Conservation (phyloP, 352 stramenopile species). For the Phytopythium vexans region DNA sequence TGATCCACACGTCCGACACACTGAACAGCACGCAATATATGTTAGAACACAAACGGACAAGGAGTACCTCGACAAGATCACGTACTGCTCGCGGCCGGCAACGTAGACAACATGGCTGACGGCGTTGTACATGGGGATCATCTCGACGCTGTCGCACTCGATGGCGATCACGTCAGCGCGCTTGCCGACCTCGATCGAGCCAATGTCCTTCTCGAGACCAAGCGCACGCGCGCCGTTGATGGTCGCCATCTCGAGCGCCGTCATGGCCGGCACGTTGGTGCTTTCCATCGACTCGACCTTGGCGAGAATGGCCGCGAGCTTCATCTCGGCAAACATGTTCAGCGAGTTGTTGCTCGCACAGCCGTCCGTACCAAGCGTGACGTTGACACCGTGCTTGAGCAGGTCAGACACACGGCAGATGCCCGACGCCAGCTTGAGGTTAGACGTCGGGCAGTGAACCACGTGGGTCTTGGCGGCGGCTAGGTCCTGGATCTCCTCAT, state of each 20-base stretch:
- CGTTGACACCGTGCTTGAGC: constrained; percentile 78
- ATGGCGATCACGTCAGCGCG: constrained; percentile 83
- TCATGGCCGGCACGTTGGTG: constrained; percentile 51
- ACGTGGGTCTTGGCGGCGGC: constrained; percentile 53
- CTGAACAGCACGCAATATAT: constrained; percentile 10
- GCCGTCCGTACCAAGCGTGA: constrained; percentile 84
- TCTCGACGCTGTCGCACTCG: constrained; percentile 76
- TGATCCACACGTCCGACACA: constrained; percentile 90
- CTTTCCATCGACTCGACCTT: constrained; percentile 72
- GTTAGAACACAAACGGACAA: constrained; percentile 1
- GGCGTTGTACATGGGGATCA: constrained; percentile 87
- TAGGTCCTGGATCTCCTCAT: constrained; percentile 74
- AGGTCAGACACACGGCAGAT: constrained; percentile 77
- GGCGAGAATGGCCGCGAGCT: constrained; percentile 80
- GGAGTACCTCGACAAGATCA: not conserved
- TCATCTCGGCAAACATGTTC: constrained; percentile 90
- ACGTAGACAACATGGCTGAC: constrained; percentile 88
- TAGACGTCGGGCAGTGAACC: constrained; percentile 88
- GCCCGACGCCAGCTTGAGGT: constrained; percentile 87
- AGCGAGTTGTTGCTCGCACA: constrained; percentile 88
- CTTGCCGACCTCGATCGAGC: constrained; percentile 85
- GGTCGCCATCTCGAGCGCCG: constrained; percentile 84
- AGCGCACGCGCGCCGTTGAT: constrained; percentile 88
- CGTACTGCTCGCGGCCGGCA: constrained; percentile 65
- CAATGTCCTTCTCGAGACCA: constrained; percentile 74